phyloP scores from a whole-genome alignment of 495 filamentous ascomycete species.

The Hyaloscypha variabilis region DNA sequence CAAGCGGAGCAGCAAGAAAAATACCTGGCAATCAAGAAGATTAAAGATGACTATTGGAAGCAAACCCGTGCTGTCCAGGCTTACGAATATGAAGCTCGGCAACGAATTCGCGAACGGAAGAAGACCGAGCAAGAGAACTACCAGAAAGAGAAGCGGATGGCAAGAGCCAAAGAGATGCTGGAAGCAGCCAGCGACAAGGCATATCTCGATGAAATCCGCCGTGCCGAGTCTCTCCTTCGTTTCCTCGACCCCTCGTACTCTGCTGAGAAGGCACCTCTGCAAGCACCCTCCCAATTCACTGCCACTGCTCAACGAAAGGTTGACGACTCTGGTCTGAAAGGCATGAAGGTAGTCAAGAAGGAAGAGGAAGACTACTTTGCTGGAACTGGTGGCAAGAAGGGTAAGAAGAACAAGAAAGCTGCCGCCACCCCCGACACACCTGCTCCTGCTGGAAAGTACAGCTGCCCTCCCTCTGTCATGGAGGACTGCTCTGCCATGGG shows the following conservation, averaged over 20 bases:
- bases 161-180: slow-evolving; percentile 80
- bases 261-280: slow-evolving; percentile 65
- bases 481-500: slow-evolving; percentile 84
- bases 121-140: slow-evolving; percentile 77
- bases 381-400: slow-evolving; percentile 82
- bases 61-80: slow-evolving; percentile 74
- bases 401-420: slow-evolving; percentile 81
- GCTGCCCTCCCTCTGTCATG: slow-evolving; percentile 84
- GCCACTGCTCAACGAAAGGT: slow-evolving; percentile 82
- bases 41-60: slow-evolving; percentile 85
- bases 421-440: slow-evolving; percentile 42
- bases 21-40: slow-evolving; percentile 72
- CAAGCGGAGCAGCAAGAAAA: slow-evolving; percentile 83
- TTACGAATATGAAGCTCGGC: slow-evolving; percentile 74
- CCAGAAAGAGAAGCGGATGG: slow-evolving; percentile 73
- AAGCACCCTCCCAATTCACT: slow-evolving; percentile 65
- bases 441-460: slow-evolving; percentile 68
- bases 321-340: slow-evolving; percentile 76
- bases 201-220: slow-evolving; percentile 87
- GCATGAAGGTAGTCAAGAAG: slow-evolving; percentile 76
- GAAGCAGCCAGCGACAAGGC: slow-evolving; percentile 90
- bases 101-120: slow-evolving; percentile 68
- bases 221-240: slow-evolving; percentile 80
- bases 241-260: slow-evolving; percentile 83
- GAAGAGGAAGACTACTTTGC: slow-evolving; percentile 87